phyloP scores from a whole-genome alignment of 345 rosid species.

The Salix suchowensis region DNA sequence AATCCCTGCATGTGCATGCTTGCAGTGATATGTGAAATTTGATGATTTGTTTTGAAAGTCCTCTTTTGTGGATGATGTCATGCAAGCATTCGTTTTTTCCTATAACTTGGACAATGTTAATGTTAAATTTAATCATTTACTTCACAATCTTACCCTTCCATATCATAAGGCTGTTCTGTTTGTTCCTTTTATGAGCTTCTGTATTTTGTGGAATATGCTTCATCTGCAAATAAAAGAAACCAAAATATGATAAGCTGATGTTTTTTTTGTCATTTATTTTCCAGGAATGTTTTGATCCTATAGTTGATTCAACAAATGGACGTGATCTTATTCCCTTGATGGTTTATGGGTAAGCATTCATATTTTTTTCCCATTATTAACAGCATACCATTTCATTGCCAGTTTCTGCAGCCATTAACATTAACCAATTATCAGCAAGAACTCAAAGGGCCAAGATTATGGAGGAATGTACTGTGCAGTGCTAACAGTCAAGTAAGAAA shows the following conservation, averaged over 20 bases:
- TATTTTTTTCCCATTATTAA: background rate
- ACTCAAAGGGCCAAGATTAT: constrained; percentile 64
- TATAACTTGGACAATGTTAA: background rate
- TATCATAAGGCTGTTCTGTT: background rate
- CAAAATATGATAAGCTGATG: constrained; percentile 5
- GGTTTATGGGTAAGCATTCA: constrained; percentile 69
- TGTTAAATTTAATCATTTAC: background rate
- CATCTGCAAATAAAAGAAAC: background rate
- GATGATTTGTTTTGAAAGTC: background rate
- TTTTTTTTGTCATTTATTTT: constrained; percentile 16
- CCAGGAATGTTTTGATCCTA: constrained; percentile 90
- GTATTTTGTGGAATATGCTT: background rate
- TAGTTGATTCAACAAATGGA: constrained; percentile 48
- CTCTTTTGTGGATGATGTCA: background rate
- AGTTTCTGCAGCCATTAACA: background rate
- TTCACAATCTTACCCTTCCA: background rate
- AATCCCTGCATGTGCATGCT: background rate
- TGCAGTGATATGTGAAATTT: background rate
- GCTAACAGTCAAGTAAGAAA: constrained; percentile 69
- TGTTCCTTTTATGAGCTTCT: background rate
- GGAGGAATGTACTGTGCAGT: constrained; percentile 85
- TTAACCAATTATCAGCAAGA: constrained; percentile 43
- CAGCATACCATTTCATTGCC: background rate
- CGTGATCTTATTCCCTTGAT: constrained; percentile 83
- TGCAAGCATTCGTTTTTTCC: background rate